phyloP scores from a whole-genome alignment of 257 asterid species.

The Cruciata laevipes region DNA sequence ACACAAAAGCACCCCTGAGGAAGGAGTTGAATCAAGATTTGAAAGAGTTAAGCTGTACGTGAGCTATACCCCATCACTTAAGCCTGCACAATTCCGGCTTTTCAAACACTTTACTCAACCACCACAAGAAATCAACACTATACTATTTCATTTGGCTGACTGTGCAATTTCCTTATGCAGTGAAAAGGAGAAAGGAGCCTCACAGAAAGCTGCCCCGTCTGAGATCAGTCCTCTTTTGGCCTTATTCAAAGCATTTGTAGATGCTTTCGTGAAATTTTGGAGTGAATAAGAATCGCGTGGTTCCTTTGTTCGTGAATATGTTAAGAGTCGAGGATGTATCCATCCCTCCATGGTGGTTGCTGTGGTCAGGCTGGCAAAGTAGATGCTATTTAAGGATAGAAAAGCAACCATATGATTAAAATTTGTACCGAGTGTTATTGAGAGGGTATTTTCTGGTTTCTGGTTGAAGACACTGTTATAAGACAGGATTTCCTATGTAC shows the following conservation, averaged over 20 bases:
- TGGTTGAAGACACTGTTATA: neutral
- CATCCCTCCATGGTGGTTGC: neutral
- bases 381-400: neutral
- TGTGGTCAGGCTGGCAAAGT: neutral
- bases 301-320: neutral
- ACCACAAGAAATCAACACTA: neutral
- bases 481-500: neutral
- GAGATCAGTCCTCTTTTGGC: constrained; percentile 48
- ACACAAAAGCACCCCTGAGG: constrained; percentile 22
- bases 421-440: neutral
- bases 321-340: neutral
- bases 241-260: constrained; percentile 41
- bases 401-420: neutral
- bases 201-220: constrained; percentile 28
- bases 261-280: constrained; percentile 61
- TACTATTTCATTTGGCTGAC: neutral
- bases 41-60: constrained; percentile 68
- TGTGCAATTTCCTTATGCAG: constrained; percentile 25
- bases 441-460: neutral
- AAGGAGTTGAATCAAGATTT: constrained; percentile 32
- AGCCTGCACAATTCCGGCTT: neutral
- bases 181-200: constrained; percentile 44
- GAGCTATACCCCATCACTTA: neutral
- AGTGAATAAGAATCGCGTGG: constrained; percentile 32
- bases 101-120: neutral